Conservation (phyloP, 176 grass and related monocot species). For the Echinochloa phyllopogon region DNA sequence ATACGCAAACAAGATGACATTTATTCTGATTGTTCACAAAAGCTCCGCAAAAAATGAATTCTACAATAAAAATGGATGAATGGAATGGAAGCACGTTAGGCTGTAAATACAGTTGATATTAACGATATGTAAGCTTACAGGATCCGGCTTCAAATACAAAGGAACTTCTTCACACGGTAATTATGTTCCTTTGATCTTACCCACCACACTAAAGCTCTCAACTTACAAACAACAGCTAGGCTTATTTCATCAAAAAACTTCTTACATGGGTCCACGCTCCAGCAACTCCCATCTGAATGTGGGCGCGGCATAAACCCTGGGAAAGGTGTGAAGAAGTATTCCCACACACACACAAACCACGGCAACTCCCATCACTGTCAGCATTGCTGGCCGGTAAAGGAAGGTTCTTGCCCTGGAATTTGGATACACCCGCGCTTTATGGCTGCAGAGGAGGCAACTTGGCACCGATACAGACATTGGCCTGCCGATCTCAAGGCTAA, state of each 20-base stretch:
- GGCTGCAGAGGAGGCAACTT: conserved; percentile 69
- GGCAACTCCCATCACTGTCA: conserved; percentile 81
- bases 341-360: conserved; percentile 89
- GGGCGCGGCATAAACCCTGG: conserved; percentile 72
- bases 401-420: conserved; percentile 57
- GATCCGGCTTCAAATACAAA: conserved; percentile 48
- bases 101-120: conserved; percentile 46
- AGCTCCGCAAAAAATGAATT: not conserved
- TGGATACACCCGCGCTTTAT: conserved; percentile 46
- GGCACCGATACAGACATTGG: conserved; percentile 41
- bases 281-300: conserved; percentile 93
- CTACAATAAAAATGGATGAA: conserved; percentile 36
- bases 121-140: conserved; percentile 32
- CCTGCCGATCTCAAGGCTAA: conserved; percentile 59
- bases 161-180: not conserved
- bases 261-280: conserved; percentile 66
- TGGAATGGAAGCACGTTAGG: conserved; percentile 18
- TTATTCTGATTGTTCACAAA: conserved; percentile 28
- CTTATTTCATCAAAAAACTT: conserved; percentile 41
- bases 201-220: conserved; percentile 30
- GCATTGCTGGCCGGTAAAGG: conserved; percentile 89
- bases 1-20: not conserved
- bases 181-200: conserved; percentile 44
- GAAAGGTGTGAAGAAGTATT: conserved; percentile 72
- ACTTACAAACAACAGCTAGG: conserved; percentile 38